Evolutionary conservation across 2,329 filamentous ascomycete species (phyloP), one percentile per base, ranked within the genome.

Genomic region (Neopestalotiopsis sp.): DNA sequence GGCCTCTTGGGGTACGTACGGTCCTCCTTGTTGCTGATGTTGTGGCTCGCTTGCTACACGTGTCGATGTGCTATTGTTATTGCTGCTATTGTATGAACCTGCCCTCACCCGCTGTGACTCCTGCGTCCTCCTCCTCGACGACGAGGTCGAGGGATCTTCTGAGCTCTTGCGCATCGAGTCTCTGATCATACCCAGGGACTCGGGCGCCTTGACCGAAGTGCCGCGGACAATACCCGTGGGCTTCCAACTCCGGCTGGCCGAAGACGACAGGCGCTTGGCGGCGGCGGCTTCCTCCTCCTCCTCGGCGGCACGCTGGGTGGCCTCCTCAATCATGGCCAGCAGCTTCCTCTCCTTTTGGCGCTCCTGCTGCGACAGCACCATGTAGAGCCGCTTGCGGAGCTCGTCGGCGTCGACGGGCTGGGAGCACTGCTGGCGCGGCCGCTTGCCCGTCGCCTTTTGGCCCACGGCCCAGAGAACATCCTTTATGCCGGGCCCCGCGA

Each of bases 341-440:
- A 75, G 75, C 68, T 77, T 79, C 71, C 75, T 76, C 66, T 83
- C 81, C 4, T 81, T 78, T 13, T 76, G 75, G 7, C 79, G 77
- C 69, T 85, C 85, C 70, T 86, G 85, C 69, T 89, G 83, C 4
- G 81, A 82, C 14, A 88, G 78, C 20, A 90, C 84, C 12, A 82
- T 71, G 63, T 82, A 81, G 30, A 91, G 81, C 20, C 88, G 84
- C 40, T 84, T 82, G 12, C 83, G 82, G 34, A 91, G 78, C 67
- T 91, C 88, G 34, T 86, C 82, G 0, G 89, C 81, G 69, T 90
- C 88, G 60, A 90, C 80, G 20, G 82, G 80, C 40, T 81, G 74
- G 34, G 76, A 77, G 68, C 58, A 34, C 20, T 30, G 49, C 20
- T 67, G 52, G 56, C 52, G 65, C 28, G 52, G 65, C 12, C 34